These are phyloP conservation scores for Coniella vitis DNA, from an alignment of 2,329 filamentous ascomycete species.

Conservation along the genomic window DNA sequence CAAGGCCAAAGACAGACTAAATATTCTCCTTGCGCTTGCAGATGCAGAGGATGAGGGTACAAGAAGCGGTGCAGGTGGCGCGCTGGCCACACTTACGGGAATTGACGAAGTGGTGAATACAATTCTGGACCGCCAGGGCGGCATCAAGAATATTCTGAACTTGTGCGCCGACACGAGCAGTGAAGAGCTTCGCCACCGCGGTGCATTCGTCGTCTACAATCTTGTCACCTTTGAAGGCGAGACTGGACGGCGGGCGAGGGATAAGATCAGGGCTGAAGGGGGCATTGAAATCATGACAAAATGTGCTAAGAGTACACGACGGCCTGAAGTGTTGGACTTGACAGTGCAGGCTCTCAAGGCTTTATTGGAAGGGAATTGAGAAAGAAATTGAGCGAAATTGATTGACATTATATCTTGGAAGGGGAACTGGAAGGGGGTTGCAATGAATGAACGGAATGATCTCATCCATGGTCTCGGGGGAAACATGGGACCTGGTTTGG, in stretches of 20 bases:
- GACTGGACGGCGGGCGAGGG: slow-evolving; percentile 52
- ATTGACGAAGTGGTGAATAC: slow-evolving; percentile 68
- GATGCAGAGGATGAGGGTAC: slow-evolving; percentile 79
- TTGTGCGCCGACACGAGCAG: slow-evolving; percentile 64
- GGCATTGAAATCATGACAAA: slow-evolving; percentile 64
- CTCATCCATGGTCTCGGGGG: too few species aligned
- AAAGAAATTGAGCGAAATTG: too few species aligned
- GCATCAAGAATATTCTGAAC: slow-evolving; percentile 70
- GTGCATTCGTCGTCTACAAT: slow-evolving; percentile 69
- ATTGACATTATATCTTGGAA: neutral
- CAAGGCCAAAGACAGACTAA: slow-evolving; percentile 65
- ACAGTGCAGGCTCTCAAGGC: slow-evolving; percentile 68
- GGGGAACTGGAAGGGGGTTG: too few species aligned
- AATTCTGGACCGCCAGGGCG: slow-evolving; percentile 64
- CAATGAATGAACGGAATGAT: too few species aligned
- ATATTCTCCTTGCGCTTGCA: slow-evolving; percentile 79
- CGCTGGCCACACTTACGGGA: slow-evolving; percentile 74
- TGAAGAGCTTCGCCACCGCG: slow-evolving; percentile 63
- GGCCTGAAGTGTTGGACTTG: slow-evolving; percentile 62
- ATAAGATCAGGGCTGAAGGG: slow-evolving; percentile 53
- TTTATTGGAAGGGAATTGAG: slow-evolving; percentile 41
- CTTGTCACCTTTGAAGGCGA: slow-evolving; percentile 62
- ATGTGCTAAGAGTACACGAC: slow-evolving; percentile 61
- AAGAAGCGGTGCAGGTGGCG: slow-evolving; percentile 78
- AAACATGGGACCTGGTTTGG: too few species aligned